Evolutionary conservation across 352 stramenopile species (phyloP).

Genomic region (Phytophthora ohioensis): DNA sequence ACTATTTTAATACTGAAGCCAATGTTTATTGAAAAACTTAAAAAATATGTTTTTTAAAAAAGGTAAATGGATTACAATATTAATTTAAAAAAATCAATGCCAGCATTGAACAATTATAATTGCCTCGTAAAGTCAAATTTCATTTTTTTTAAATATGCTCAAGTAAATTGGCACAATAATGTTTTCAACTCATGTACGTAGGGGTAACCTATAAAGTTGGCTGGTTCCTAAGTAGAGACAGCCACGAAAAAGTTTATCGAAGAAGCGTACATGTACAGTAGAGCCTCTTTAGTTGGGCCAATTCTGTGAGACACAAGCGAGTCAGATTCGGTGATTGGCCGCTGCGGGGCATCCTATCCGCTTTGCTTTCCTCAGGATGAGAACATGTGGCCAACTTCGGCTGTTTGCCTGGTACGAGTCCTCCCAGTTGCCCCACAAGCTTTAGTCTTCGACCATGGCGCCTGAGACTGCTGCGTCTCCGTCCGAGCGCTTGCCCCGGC

Average conservation of each 20-base stretch:
- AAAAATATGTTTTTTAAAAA: too few species aligned
- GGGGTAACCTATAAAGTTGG: too few species aligned
- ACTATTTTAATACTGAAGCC: too few species aligned
- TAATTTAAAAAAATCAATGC: too few species aligned
- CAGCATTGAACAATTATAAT: too few species aligned
- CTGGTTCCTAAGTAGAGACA: not conserved
- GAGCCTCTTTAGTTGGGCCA: not conserved
- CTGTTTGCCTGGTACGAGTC: constrained; percentile 11
- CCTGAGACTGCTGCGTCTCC: constrained; percentile 18
- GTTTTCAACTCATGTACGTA: too few species aligned
- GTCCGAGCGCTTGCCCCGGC: constrained; percentile 24
- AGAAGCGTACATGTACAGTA: not conserved
- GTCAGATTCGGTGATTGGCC: constrained; percentile 24
- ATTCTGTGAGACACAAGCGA: constrained; percentile 10
- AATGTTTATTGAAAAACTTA: too few species aligned
- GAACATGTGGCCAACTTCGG: constrained; percentile 20
- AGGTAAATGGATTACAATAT: too few species aligned
- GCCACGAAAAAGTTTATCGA: not conserved
- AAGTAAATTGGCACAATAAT: too few species aligned
- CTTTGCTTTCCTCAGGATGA: constrained; percentile 30
- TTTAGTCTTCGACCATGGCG: constrained; percentile 25
- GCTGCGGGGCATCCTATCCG: constrained; percentile 24
- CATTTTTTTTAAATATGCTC: too few species aligned
- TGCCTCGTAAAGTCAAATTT: too few species aligned
- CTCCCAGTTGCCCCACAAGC: not conserved